Base-by-base conservation (phyloP, 78 protist genomes). In the Dictyostelium citrinum region DNA sequence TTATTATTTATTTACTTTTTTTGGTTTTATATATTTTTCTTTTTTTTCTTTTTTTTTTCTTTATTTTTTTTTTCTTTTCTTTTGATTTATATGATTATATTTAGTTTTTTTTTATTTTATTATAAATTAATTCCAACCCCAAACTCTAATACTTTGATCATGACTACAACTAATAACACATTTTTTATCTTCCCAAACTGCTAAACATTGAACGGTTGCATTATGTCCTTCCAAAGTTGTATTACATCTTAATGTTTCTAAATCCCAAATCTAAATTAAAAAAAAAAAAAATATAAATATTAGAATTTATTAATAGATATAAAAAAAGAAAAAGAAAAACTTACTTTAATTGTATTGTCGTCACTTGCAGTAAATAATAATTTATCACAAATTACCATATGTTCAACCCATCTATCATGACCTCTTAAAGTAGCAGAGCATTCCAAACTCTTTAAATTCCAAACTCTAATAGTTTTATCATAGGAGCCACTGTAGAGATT, bases 391-490 rank as follows among this genome's bases (percentile, higher is more conserved):
- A 46, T 58, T 22, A 78, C 80, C 93, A 88, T 88, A 14, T 88
- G 60, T 46, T 88, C 86, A 35, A 88, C 85, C 93, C 93, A 88
- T 29, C 85, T 22, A n/a, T 67, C 85, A 67, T 91, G 95, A 9
- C 95, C 95, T 27, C 88, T 75, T 4, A 91, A 61, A 8, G 91
- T 83, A 1, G 81, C 82, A 0, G 70, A 9, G 9, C 91, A 83
- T 20, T 91, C 91, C 0, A 91, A 33, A 58, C 41, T 76, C 58
- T 91, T 91, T 37, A 91, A 35, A 14, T 78, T 76, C 96, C 96
- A 95, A n/a, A 83, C 91, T 5, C 91, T 16, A 8, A 91, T 91
- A 12, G 95, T 75, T 29, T 91, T 91, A 35, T 91, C 95, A 68
- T 84, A 91, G 46, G 82, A 67, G n/a, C 95, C 95, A 5, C 71